A percentile compares a stretch with the other conserved stretches of the same genome.
Conservation (phyloP, 2,329 filamentous ascomycete species). For the Diaporthe citriasiana region DNA sequence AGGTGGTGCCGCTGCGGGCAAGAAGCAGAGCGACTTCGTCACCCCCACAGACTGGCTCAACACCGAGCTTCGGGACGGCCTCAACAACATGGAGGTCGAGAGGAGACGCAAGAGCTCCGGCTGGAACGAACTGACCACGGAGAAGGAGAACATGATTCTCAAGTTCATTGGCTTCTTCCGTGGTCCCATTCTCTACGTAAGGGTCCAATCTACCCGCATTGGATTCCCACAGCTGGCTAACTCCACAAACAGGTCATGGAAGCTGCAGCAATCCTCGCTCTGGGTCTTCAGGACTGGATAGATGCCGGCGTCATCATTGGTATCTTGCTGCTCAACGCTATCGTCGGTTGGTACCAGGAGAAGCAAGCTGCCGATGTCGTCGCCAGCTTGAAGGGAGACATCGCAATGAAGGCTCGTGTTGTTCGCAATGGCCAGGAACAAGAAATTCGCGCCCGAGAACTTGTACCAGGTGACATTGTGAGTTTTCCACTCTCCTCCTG, state of each 20-base stretch:
- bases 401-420: slow-evolving; percentile 78
- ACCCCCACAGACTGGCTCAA: slow-evolving; percentile 78
- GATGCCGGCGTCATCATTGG: slow-evolving; percentile 82
- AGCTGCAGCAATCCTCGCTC: slow-evolving; percentile 78
- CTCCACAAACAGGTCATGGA: slow-evolving; percentile 70
- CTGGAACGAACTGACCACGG: slow-evolving; percentile 79
- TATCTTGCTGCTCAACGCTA: slow-evolving; percentile 79
- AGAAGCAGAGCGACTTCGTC: slow-evolving; percentile 53
- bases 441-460: slow-evolving; percentile 77
- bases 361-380: slow-evolving; percentile 83
- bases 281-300: slow-evolving; percentile 80
- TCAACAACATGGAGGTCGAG: slow-evolving; percentile 72
- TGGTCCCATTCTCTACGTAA: slow-evolving; percentile 83
- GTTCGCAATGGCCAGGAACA: slow-evolving; percentile 76
- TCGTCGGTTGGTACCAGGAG: slow-evolving; percentile 84
- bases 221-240: slow-evolving; percentile 39
- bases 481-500: neutral
- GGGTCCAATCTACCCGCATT: slow-evolving; percentile 54
- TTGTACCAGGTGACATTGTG: slow-evolving; percentile 80
- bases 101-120: slow-evolving; percentile 74
- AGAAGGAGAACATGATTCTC: slow-evolving; percentile 81
- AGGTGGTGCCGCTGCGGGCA: slow-evolving; percentile 48
- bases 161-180: slow-evolving; percentile 84
- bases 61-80: slow-evolving; percentile 76
- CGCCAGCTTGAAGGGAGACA: slow-evolving; percentile 79